Percentiles rank a stretch among this genome's conserved stretches.
Evolutionary conservation across 2,329 filamentous ascomycete genomes (phyloP).

Genomic region (Fusarium compactum): DNA sequence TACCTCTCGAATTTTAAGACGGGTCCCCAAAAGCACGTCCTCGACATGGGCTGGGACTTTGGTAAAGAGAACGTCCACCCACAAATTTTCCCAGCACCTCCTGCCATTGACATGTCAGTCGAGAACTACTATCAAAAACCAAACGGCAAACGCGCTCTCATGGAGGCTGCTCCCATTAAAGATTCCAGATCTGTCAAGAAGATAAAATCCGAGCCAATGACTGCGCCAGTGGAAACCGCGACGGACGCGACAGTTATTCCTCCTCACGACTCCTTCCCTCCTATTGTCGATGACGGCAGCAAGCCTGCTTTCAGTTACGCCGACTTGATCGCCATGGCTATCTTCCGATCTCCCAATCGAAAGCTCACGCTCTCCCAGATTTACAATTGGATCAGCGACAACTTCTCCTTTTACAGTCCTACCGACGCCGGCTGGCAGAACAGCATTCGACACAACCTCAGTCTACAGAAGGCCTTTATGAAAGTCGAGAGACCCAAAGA

Average conservation of each 20-base stretch:
- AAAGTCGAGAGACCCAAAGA: constrained; percentile 97
- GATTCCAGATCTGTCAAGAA: constrained; percentile 78
- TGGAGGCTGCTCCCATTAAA: constrained; percentile 79
- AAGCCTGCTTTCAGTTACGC: constrained; percentile 96
- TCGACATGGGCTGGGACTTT: constrained; percentile 55
- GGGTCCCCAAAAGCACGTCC: constrained; percentile 64
- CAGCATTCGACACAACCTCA: constrained; percentile 97
- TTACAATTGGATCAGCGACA: constrained; percentile 99
- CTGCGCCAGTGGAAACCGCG: constrained; percentile 3
- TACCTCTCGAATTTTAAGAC: constrained; percentile 71
- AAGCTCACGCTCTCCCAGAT: constrained; percentile 93
- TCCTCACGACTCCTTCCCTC: constrained; percentile 81
- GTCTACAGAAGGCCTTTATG: constrained; percentile 94
- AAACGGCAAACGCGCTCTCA: constrained; percentile 70
- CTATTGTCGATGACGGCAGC: constrained; percentile 83
- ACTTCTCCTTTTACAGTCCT: constrained; percentile 86
- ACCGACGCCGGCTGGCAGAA: constrained; percentile 97
- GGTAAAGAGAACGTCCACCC: constrained; percentile 71
- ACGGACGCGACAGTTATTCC: constrained; percentile 60
- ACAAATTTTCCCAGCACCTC: constrained; percentile 62
- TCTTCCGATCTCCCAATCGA: constrained; percentile 84
- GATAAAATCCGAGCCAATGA: constrained; percentile 66
- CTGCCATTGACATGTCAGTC: constrained; percentile 62
- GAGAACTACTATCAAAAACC: constrained; percentile 67
- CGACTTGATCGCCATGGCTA: constrained; percentile 95